phyloP scores from a whole-genome alignment of 129 eudicot genomes.

The Flaveria trinervia region DNA sequence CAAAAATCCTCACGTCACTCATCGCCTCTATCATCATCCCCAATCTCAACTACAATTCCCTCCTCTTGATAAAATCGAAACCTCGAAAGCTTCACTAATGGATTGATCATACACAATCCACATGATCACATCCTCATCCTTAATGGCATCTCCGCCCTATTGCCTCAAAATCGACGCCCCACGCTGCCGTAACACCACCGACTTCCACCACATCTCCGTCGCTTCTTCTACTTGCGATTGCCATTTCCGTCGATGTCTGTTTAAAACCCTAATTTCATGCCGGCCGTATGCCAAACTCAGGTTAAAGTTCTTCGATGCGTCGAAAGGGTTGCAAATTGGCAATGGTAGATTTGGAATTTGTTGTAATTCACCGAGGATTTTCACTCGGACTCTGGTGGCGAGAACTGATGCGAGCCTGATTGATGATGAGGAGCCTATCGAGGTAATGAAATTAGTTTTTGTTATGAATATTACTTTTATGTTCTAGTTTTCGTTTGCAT shows the following conservation, averaged over 20 bases:
- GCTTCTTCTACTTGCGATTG: conserved; percentile 42
- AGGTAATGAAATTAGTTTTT: conserved; percentile 39
- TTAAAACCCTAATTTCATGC: conserved; percentile 36
- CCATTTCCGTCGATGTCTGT: conserved; percentile 32
- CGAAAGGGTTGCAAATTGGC: conserved; percentile 24
- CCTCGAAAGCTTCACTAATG: conserved; percentile 4
- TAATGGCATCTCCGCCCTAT: conserved; percentile 43
- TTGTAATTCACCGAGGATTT: conserved; percentile 15
- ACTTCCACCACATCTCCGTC: conserved; percentile 40
- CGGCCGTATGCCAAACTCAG: conserved; percentile 17
- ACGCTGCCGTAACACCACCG: conserved; percentile 1
- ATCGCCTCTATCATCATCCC: conserved; percentile 32
- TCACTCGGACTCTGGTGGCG: conserved; percentile 37
- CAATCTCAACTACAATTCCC: conserved; percentile 3
- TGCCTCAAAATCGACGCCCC: conserved; percentile 30
- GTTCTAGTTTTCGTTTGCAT: conserved; percentile 15
- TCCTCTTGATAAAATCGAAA: conserved; percentile 26
- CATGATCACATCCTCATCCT: conserved; percentile 13
- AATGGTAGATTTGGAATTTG: conserved; percentile 15
- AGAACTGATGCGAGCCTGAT: conserved; percentile 54
- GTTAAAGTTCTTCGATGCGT: conserved; percentile 7
- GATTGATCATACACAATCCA: neutral
- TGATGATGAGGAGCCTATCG: conserved; percentile 31
- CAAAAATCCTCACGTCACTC: conserved; percentile 7
- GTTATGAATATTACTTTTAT: neutral